A percentile compares a stretch with the other conserved stretches of the same genome.
Evolutionary conservation across 805 yeast species (phyloP).

Genomic region (Monosporozyma yasuniensis): DNA sequence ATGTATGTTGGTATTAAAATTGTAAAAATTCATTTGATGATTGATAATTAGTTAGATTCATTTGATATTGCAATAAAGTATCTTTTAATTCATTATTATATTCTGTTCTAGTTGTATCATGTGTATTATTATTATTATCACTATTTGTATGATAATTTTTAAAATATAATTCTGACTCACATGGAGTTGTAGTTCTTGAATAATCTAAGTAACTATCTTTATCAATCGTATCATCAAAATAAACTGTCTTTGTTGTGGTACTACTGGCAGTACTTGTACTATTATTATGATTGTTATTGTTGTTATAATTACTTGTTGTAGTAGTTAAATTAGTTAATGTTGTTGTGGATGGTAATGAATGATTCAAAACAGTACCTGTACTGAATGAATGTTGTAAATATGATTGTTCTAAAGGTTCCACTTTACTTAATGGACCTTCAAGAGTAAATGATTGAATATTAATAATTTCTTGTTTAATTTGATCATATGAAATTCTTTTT

Average conservation of each 20-base stretch:
- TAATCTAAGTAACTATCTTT: not conserved
- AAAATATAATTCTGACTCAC: not conserved
- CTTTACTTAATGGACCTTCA: constrained; percentile 20
- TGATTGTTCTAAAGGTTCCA: not conserved
- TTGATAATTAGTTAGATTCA: not conserved
- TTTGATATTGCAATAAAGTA: not conserved
- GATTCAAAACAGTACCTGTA: not conserved
- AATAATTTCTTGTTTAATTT: constrained; percentile 18
- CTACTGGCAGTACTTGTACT: not conserved
- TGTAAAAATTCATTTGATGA: not conserved
- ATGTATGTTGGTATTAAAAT: not conserved
- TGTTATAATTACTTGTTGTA: not conserved
- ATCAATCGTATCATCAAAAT: not conserved
- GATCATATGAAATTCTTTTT: constrained; percentile 22
- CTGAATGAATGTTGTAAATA: not conserved
- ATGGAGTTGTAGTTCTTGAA: not conserved
- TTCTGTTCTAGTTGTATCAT: not conserved
- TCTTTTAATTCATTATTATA: not conserved
- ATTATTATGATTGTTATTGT: no score
- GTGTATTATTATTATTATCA: no score
- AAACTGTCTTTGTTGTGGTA: not conserved
- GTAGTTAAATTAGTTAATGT: not conserved
- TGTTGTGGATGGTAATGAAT: not conserved
- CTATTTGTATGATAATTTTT: not conserved
- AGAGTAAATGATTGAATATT: constrained; percentile 20